phyloP scores from a whole-genome alignment of 176 grass and related monocot genomes.

The Eleusine coracana region DNA sequence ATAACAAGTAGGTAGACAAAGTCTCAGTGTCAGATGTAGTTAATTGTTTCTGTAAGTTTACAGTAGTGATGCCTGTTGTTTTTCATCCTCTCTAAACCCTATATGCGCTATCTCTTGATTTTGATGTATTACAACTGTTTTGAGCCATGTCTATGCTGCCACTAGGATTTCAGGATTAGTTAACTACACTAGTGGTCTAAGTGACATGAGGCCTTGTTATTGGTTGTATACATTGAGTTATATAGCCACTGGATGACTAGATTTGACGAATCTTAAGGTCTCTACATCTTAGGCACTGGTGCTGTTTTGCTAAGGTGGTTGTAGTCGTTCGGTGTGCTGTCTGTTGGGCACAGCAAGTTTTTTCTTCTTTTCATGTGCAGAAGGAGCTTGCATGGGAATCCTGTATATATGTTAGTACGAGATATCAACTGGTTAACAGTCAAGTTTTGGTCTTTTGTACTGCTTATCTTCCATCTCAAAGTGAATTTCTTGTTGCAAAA shows the following conservation, averaged over 20 bases:
- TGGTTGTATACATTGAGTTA: neutral
- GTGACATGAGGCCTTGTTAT: neutral
- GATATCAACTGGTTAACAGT: neutral
- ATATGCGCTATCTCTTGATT: neutral
- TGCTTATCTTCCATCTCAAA: neutral
- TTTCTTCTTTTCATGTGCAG: neutral
- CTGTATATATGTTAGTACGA: neutral
- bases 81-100: neutral
- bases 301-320: neutral
- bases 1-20: neutral
- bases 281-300: neutral
- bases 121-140: neutral
- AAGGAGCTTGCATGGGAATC: slow-evolving; percentile 15
- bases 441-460: neutral
- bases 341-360: neutral
- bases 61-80: neutral
- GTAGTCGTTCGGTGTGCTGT: neutral
- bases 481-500: slow-evolving; percentile 1
- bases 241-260: neutral
- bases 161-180: neutral
- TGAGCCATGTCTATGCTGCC: neutral
- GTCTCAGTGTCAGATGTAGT: neutral
- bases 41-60: slow-evolving; percentile 6
- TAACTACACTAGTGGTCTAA: neutral
- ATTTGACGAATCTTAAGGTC: neutral